phyloP scores from a whole-genome alignment of 106 monocot genomes.

The Allium sativum region DNA sequence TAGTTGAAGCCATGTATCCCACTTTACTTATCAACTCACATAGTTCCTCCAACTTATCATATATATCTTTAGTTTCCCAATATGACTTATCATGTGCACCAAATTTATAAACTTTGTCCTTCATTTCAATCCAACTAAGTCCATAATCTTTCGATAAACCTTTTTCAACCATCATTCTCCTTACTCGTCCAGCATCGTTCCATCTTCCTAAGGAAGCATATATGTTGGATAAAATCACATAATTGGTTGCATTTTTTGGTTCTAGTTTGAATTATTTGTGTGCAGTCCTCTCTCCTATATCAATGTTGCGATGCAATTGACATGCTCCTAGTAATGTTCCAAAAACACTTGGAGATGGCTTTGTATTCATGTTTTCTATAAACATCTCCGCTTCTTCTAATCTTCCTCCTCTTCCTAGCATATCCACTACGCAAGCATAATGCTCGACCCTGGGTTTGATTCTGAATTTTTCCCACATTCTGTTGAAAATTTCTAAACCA shows the following conservation, averaged over 20 bases:
- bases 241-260: conserved; percentile 30
- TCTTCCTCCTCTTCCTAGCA: conserved; percentile 40
- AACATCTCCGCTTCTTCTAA: conserved; percentile 30
- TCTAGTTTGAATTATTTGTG: conserved; percentile 29
- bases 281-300: conserved; percentile 32
- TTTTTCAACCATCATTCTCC: conserved; percentile 19
- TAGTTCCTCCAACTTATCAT: conserved; percentile 17
- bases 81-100: conserved; percentile 36
- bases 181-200: conserved; percentile 31
- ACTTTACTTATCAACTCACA: conserved; percentile 14
- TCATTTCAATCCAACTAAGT: conserved; percentile 42
- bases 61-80: conserved; percentile 15
- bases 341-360: conserved; percentile 18
- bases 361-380: conserved; percentile 24
- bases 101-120: conserved; percentile 26
- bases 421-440: conserved; percentile 37
- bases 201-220: conserved; percentile 34
- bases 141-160: conserved; percentile 27
- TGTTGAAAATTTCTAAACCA: conserved; percentile 27
- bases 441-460: conserved; percentile 24
- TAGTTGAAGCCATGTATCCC: conserved; percentile 30
- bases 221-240: conserved; percentile 40
- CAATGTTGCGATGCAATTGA: conserved; percentile 32
- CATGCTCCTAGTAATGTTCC: conserved; percentile 51
- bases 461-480: conserved; percentile 30